Base-by-base conservation (phyloP, 208 protist species). In the Herpetomonas tarakana region DNA sequence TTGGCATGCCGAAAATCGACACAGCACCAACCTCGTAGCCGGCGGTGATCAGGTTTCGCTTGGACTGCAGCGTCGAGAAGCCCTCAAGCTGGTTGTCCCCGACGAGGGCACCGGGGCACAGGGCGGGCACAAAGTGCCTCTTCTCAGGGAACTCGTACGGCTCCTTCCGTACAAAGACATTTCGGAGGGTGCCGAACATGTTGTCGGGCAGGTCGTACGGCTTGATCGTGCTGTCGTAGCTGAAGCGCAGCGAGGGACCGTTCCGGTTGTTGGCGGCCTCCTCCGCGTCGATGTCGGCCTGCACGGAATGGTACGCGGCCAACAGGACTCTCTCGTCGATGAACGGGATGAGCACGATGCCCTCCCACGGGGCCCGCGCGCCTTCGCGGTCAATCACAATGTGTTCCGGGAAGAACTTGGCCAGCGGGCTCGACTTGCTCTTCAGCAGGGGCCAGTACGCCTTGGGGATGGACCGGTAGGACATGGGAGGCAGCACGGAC, bases 401-500 rank as follows among this genome's bases (percentile, higher is more conserved):
- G 62, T 91, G 71, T 54, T 96, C 83, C 7, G 91, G 91, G 52
- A 93, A 78, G 65, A 80, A 91, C 54, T 79, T 86, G 21, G 68
- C 75, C n/a, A 96, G 71, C 25, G 84, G 88, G 66, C 82, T 91
- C 22, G 67, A 74, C 22, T 71, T 65, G 57, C 75, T 86, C 27
- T 63, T 57, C 30, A 92, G 75, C 46, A 96, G 70, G n/a, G 85
- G 80, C 85, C 87, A 93, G 76, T 94, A 96, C 44, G 87, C 86
- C 58, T 77, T 77, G 14, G 92, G 89, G 52, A 97, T 86, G 44
- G 74, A 93, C 55, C 86, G 74, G 76, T 94, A 94, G 26, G 88
- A 96, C 83, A 92, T 87, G 14, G 93, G 85, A 30, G 98, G 98
- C n/a, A 99, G 71, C 45, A 99, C 98, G 29, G 93, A 88, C 53